Percentiles rank a stretch among this genome's conserved stretches.
These are phyloP conservation scores for Neurospora sp. DNA, from an alignment of 495 filamentous ascomycete species.

Conservation along the genomic window DNA sequence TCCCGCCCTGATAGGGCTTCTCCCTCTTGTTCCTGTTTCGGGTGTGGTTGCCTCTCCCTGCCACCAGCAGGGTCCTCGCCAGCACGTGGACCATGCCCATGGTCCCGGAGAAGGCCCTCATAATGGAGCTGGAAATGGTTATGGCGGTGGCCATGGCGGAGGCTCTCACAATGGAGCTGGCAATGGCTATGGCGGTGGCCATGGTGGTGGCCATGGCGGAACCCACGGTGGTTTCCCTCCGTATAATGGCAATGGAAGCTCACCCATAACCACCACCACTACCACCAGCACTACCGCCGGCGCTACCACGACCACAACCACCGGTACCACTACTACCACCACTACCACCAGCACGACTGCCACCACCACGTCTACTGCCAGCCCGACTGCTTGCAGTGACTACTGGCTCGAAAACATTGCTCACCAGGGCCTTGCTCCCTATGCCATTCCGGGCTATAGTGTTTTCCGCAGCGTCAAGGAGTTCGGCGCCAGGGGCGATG, in stretches of 20 bases:
- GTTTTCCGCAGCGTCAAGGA: constrained; percentile 51
- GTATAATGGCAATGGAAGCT: not conserved
- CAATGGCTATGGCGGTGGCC: too few relatives aligned
- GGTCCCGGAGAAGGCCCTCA: not conserved
- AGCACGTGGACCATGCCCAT: not conserved
- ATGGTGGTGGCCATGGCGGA: not conserved
- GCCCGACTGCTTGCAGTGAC: constrained; percentile 13
- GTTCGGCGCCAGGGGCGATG: constrained; percentile 50
- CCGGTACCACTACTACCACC: constrained; percentile 1
- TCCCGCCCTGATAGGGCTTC: constrained; percentile 4
- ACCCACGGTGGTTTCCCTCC: not conserved
- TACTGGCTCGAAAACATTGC: constrained; percentile 39
- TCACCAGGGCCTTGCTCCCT: constrained; percentile 39
- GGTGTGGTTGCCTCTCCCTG: constrained; percentile 1
- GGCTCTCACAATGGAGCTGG: not conserved
- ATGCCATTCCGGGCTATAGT: constrained; percentile 30
- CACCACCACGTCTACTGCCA: constrained; percentile 5
- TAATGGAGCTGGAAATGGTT: not conserved
- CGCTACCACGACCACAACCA: not conserved
- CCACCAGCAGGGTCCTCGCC: not conserved
- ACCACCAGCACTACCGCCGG: not conserved
- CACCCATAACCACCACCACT: constrained; percentile 1
- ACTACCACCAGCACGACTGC: constrained; percentile 2
- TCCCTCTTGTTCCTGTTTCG: not conserved
- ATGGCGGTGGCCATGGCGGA: not conserved